A percentile compares a stretch with the other conserved stretches of the same genome.
phyloP scores from a whole-genome alignment of 2,329 filamentous ascomycete genomes.

The Colletotrichum acutatum region DNA sequence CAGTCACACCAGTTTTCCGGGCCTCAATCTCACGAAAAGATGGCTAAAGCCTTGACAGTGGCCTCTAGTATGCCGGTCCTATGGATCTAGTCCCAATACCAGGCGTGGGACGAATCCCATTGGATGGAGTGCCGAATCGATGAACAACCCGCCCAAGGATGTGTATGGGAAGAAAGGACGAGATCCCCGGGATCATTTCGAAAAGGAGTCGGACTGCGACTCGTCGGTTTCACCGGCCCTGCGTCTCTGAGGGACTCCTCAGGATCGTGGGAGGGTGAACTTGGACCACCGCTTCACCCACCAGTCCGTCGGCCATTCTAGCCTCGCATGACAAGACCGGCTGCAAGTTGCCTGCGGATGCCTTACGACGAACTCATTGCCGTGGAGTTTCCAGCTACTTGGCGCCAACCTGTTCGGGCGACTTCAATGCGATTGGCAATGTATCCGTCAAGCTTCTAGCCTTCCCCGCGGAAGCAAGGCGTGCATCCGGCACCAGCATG shows the following conservation, averaged over 20 bases:
- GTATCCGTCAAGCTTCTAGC: conserved; percentile 3
- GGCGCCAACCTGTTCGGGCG: neutral
- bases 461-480: neutral
- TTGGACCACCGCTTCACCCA: neutral
- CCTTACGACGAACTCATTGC: neutral
- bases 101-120: conserved; percentile 4
- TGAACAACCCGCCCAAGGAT: neutral
- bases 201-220: neutral
- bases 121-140: neutral
- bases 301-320: neutral
- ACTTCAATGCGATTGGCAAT: neutral
- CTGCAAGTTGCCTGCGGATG: neutral
- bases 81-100: neutral
- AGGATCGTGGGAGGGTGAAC: neutral
- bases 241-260: neutral
- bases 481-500: conserved; percentile 2
- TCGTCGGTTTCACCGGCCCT: neutral
- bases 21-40: neutral
- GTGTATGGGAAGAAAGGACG: neutral
- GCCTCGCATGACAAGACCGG: neutral
- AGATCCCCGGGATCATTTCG: neutral
- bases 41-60: neutral
- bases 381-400: neutral
- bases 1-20: neutral
- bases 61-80: neutral